Evolutionary conservation across 306 rosid species (phyloP).

Genomic region (Dryas octopetala): DNA sequence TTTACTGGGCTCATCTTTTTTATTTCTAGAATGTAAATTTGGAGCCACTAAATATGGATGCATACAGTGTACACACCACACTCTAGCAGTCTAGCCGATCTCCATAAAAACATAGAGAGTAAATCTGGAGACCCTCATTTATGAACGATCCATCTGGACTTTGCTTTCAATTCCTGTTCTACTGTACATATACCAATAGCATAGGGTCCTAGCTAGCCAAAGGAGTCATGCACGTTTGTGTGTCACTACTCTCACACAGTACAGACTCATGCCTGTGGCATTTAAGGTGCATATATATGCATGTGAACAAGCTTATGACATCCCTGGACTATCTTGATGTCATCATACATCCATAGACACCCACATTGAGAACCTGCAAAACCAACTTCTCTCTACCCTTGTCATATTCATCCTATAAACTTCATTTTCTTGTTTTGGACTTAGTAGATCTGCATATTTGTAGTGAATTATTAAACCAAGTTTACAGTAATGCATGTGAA

Average conservation of each 20-base stretch:
- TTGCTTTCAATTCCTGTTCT: background rate
- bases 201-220: slow-evolving; percentile 10
- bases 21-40: no score
- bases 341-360: slow-evolving; percentile 23
- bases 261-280: slow-evolving; percentile 36
- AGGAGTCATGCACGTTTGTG: slow-evolving; percentile 15
- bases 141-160: background rate
- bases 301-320: slow-evolving; percentile 38
- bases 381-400: slow-evolving; percentile 13
- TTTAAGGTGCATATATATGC: slow-evolving; percentile 38
- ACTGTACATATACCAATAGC: background rate
- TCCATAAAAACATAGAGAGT: background rate
- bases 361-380: slow-evolving; percentile 42
- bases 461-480: slow-evolving; percentile 9
- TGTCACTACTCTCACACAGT: slow-evolving; percentile 14
- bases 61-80: no score
- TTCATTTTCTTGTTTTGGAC: no score
- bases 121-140: background rate
- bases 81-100: no score
- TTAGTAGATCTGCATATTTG: background rate
- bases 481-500: no score
- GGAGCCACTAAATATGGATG: no score
- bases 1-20: no score
- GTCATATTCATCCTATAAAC: background rate
- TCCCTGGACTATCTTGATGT: slow-evolving; percentile 29